Percentiles rank a stretch among this genome's conserved stretches.
These are phyloP conservation scores for Fusarium virguliforme DNA, from an alignment of 2,329 filamentous ascomycete species.

Conservation along the genomic window DNA sequence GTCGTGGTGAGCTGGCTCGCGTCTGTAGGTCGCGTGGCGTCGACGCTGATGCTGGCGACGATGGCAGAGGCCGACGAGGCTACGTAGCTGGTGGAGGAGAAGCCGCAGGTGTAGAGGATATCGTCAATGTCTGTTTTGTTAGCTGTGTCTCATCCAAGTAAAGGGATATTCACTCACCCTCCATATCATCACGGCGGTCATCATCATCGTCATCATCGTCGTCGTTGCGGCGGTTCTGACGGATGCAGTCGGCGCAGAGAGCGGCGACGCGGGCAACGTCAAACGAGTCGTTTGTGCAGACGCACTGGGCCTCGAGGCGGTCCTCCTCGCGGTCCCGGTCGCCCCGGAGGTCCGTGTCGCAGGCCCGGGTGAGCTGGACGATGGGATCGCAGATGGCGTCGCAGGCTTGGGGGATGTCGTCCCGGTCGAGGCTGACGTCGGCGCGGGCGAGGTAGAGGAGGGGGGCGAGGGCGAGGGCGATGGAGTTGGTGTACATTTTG, in stretches of 20 bases:
- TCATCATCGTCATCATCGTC: constrained; percentile 42
- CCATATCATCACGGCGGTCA: constrained; percentile 40
- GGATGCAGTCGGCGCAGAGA: constrained; percentile 59
- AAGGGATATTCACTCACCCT: constrained; percentile 34
- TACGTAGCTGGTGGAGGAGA: constrained; percentile 53
- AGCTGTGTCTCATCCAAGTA: not conserved
- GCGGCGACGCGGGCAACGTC: constrained; percentile 56
- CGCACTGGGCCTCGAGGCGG: constrained; percentile 58
- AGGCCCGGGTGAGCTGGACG: constrained; percentile 55
- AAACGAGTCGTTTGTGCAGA: constrained; percentile 61
- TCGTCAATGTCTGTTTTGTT: constrained; percentile 54
- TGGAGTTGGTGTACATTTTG: constrained; percentile 53
- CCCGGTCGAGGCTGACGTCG: constrained; percentile 54
- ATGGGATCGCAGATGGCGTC: constrained; percentile 58
- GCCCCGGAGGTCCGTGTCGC: constrained; percentile 54
- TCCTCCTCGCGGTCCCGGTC: constrained; percentile 56
- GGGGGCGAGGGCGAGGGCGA: constrained; percentile 52
- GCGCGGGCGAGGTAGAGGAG: constrained; percentile 53
- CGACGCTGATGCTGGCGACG: constrained; percentile 53
- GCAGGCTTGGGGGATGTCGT: constrained; percentile 57
- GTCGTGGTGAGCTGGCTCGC: constrained; percentile 57
- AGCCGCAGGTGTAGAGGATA: constrained; percentile 56
- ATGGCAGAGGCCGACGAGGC: constrained; percentile 48
- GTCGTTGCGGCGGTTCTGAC: constrained; percentile 50
- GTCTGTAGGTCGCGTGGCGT: constrained; percentile 54